phyloP scores from a whole-genome alignment of 805 yeast species.

The Pichia ethanolica region DNA sequence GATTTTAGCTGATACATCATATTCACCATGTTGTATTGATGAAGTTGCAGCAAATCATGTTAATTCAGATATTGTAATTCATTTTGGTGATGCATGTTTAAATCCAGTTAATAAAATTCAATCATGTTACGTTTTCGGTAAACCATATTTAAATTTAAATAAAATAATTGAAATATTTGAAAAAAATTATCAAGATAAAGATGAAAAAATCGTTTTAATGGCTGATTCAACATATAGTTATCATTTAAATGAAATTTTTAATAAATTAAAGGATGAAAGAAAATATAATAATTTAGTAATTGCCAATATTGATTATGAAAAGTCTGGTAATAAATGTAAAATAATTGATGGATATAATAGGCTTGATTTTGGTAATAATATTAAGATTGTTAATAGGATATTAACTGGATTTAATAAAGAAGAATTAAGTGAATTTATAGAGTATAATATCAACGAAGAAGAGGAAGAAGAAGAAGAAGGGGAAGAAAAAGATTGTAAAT shows the following conservation, averaged over 20 bases:
- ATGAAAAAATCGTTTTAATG: conserved; percentile 52
- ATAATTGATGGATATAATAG: conserved; percentile 19
- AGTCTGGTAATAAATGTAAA: conserved; percentile 15
- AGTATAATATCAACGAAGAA: conserved; percentile 1
- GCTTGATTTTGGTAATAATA: background rate
- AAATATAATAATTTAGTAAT: conserved; percentile 30
- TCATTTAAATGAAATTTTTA: conserved; percentile 35
- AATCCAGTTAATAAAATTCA: conserved; percentile 69
- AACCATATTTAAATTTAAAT: conserved; percentile 45
- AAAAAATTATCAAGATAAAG: conserved; percentile 32
- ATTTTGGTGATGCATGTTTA: conserved; percentile 92
- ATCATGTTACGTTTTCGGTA: conserved; percentile 75
- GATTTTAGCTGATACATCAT: conserved; percentile 92
- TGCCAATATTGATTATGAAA: conserved; percentile 32
- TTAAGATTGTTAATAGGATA: conserved; percentile 25
- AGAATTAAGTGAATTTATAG: conserved; percentile 10
- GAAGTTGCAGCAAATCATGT: conserved; percentile 97
- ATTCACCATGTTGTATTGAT: conserved; percentile 92
- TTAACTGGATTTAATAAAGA: conserved; percentile 22
- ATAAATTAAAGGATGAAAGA: conserved; percentile 21
- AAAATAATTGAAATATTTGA: conserved; percentile 34
- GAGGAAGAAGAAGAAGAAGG: conserved; percentile 10
- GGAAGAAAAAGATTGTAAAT: conserved; percentile 22
- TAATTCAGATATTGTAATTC: conserved; percentile 73
- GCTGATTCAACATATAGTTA: conserved; percentile 64